Conservation (phyloP, 2,329 filamentous ascomycete genomes). For the Domatiomyces globalis region DNA sequence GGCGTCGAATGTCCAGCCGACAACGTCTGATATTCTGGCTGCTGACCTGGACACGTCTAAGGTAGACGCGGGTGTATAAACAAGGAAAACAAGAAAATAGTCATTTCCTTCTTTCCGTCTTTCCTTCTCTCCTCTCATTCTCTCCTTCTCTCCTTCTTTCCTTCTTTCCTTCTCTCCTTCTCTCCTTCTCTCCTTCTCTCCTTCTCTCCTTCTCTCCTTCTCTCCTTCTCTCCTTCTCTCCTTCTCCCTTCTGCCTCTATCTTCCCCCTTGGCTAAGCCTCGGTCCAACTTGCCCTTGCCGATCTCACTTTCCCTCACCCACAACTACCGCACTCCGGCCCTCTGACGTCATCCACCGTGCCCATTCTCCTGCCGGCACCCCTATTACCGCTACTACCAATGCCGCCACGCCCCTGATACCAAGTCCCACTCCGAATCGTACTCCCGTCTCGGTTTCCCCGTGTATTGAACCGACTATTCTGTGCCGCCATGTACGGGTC, state of each 20-base stretch:
- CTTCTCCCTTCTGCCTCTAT: too few species aligned
- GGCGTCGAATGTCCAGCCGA: not conserved
- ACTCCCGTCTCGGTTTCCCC: conserved; percentile 14
- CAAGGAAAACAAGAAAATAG: not conserved
- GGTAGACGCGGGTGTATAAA: not conserved
- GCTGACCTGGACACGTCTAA: not conserved
- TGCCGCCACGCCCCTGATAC: conserved; percentile 20
- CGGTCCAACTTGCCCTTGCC: not conserved
- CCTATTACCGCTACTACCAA: conserved; percentile 21
- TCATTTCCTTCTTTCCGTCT: not conserved
- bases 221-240: too few species aligned
- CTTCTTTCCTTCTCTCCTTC: too few species aligned
- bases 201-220: too few species aligned
- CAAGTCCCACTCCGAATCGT: conserved; percentile 15
- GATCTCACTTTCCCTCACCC: conserved; percentile 15
- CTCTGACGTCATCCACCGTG: conserved; percentile 34
- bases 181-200: too few species aligned
- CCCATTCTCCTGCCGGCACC: conserved; percentile 28
- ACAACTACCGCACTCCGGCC: conserved; percentile 35
- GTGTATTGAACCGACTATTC: conserved; percentile 32
- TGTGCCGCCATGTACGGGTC: conserved; percentile 34
- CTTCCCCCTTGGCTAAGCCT: not conserved
- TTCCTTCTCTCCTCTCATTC: too few species aligned
- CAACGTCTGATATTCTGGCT: not conserved
- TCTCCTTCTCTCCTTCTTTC: too few species aligned